These are phyloP conservation scores for Lecanicillium sp. DNA, from an alignment of 2,329 filamentous ascomycete genomes.

Conservation along the genomic window DNA sequence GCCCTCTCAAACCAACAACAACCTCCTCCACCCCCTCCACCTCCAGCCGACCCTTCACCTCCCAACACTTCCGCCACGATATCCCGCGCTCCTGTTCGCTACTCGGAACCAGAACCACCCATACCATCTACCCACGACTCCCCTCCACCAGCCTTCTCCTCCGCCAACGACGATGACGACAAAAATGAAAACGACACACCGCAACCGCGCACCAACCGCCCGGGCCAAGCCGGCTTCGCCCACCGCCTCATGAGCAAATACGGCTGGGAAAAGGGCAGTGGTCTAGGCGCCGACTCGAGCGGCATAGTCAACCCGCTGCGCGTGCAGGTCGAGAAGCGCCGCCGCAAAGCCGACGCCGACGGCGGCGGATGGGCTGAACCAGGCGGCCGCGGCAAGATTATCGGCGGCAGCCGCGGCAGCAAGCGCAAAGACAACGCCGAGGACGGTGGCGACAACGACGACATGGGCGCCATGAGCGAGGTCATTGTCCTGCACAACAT, in stretches of 20 bases:
- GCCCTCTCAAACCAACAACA: conserved; percentile 39
- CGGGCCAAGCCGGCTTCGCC: conserved; percentile 78
- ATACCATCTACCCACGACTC: conserved; percentile 33
- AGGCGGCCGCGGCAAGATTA: conserved; percentile 66
- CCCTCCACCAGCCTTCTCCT: conserved; percentile 24
- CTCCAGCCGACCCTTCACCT: conserved; percentile 17
- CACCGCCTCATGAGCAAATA: conserved; percentile 87
- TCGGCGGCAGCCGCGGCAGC: conserved; percentile 61
- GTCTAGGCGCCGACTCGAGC: conserved; percentile 71
- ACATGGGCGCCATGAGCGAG: conserved; percentile 67
- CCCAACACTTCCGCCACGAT: conserved; percentile 42
- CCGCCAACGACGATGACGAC: conserved; percentile 31
- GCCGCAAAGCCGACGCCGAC: conserved; percentile 70
- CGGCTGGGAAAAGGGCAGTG: conserved; percentile 83
- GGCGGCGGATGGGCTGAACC: conserved; percentile 70
- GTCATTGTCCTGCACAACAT: conserved; percentile 80
- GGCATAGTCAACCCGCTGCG: conserved; percentile 81
- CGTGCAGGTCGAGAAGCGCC: conserved; percentile 78
- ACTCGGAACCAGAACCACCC: conserved; percentile 31
- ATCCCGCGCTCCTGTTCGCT: conserved; percentile 71
- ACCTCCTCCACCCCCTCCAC: conserved; percentile 22
- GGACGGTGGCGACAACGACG: conserved; percentile 26
- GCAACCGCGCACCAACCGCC: conserved; percentile 51
- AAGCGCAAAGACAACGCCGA: conserved; percentile 40
- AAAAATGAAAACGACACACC: conserved; percentile 34